These are phyloP conservation scores for Begonia loranthoides DNA, from an alignment of 306 rosid species.

Conservation along the genomic window DNA sequence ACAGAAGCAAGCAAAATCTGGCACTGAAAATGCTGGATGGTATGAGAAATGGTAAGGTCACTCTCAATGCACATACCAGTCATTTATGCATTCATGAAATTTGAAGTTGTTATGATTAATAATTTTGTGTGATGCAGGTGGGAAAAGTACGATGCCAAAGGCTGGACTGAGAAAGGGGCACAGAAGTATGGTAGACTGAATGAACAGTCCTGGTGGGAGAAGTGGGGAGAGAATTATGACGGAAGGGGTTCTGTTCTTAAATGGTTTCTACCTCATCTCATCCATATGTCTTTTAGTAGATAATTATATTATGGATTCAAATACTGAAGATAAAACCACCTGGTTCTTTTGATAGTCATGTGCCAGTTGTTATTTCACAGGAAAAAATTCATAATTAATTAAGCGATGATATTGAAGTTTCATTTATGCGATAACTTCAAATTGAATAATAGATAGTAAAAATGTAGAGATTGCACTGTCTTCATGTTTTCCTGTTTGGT, in stretches of 20 bases:
- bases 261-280: slow-evolving; percentile 45
- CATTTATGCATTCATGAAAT: slow-evolving; percentile 1
- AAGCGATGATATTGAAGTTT: too few relatives aligned
- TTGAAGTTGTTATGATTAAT: background rate
- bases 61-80: slow-evolving; percentile 1
- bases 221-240: slow-evolving; percentile 98
- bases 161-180: slow-evolving; percentile 98
- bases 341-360: background rate
- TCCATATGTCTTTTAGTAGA: slow-evolving; percentile 4
- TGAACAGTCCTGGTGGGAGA: slow-evolving; percentile 99
- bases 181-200: slow-evolving; percentile 91
- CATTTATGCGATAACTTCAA: too few relatives aligned
- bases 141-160: slow-evolving; percentile 97
- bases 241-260: slow-evolving; percentile 96
- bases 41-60: slow-evolving; percentile 80
- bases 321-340: background rate
- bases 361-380: too few relatives aligned
- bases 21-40: slow-evolving; percentile 98
- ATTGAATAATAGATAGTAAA: too few relatives aligned
- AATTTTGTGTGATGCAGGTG: slow-evolving; percentile 47
- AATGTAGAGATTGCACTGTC: background rate
- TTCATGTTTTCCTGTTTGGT: background rate
- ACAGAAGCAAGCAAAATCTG: slow-evolving; percentile 93
- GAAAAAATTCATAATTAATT: too few relatives aligned
- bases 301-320: background rate